Percentiles rank a stretch among this genome's conserved stretches.
These are phyloP conservation scores for Cucumis hystrix DNA, from an alignment of 306 rosid genomes.

Conservation along the genomic window DNA sequence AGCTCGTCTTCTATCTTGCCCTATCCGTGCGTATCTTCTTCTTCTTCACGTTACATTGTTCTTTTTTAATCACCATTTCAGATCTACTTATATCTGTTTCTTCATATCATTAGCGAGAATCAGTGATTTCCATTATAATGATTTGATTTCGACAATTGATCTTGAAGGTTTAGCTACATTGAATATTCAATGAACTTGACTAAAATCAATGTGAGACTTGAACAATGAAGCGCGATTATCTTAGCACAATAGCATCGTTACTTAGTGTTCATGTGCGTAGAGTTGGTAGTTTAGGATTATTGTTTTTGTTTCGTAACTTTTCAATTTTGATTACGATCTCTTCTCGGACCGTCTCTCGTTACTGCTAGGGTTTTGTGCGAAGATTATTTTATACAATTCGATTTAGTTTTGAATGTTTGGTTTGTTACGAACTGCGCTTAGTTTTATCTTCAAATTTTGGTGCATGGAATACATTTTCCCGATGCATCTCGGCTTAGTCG, in stretches of 20 bases:
- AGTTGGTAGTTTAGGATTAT: not conserved
- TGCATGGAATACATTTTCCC: not conserved
- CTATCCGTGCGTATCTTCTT: slow-evolving; percentile 43
- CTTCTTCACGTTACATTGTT: not conserved
- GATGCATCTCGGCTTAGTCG: not conserved
- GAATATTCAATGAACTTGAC: not conserved
- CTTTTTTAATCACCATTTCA: not conserved
- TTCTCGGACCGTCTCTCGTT: not conserved
- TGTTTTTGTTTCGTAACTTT: not conserved
- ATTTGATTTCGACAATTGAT: not conserved
- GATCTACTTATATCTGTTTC: slow-evolving; percentile 9
- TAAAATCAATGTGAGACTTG: not conserved
- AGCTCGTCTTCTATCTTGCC: slow-evolving; percentile 97
- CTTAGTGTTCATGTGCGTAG: not conserved
- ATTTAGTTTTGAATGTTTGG: not conserved
- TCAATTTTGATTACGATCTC: not conserved
- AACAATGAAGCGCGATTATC: not conserved
- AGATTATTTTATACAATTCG: not conserved
- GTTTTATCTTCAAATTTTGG: not conserved
- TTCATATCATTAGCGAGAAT: not conserved
- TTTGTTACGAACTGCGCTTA: not conserved
- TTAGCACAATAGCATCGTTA: not conserved
- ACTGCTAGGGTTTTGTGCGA: not conserved
- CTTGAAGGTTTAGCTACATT: not conserved
- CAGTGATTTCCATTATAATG: not conserved